A percentile compares a stretch with the other conserved stretches of the same genome.
These are phyloP conservation scores for Exophiala spinifera DNA, from an alignment of 2,329 filamentous ascomycete species.

Conservation along the genomic window DNA sequence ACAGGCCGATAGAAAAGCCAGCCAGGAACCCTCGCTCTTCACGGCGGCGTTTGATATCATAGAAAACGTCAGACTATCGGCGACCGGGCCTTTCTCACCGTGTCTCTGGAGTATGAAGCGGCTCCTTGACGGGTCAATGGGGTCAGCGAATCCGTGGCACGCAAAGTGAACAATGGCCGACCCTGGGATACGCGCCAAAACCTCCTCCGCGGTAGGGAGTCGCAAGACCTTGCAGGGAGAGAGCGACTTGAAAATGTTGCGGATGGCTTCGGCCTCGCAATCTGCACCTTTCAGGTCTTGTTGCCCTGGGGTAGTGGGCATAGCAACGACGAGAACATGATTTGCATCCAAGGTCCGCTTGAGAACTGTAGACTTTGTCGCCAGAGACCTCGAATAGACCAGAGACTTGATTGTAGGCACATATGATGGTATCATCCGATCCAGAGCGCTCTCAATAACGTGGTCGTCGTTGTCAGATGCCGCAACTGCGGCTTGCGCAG, in stretches of 20 bases:
- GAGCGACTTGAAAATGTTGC: background rate
- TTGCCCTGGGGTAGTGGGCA: background rate
- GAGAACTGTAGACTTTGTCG: background rate
- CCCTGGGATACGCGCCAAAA: background rate
- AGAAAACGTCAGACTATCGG: background rate
- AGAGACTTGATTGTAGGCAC: background rate
- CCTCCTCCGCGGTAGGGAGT: background rate
- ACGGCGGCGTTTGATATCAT: too few relatives aligned
- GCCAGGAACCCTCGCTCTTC: background rate
- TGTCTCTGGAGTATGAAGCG: background rate
- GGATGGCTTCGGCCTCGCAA: background rate
- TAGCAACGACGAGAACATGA: background rate
- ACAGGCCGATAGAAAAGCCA: conserved; percentile 41
- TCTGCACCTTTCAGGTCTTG: background rate
- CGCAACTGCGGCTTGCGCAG: too few relatives aligned
- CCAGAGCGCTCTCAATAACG: background rate
- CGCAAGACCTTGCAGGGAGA: background rate
- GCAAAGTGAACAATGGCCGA: background rate
- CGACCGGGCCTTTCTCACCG: background rate
- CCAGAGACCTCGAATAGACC: background rate
- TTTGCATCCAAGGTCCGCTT: background rate
- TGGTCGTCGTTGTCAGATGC: background rate
- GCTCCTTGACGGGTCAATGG: background rate
- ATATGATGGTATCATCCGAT: background rate
- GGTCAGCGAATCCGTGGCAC: background rate